Evolutionary conservation across 2,329 filamentous ascomycete species (phyloP).

Genomic region (Ophiocordyceps camponoti-rufipedis): DNA sequence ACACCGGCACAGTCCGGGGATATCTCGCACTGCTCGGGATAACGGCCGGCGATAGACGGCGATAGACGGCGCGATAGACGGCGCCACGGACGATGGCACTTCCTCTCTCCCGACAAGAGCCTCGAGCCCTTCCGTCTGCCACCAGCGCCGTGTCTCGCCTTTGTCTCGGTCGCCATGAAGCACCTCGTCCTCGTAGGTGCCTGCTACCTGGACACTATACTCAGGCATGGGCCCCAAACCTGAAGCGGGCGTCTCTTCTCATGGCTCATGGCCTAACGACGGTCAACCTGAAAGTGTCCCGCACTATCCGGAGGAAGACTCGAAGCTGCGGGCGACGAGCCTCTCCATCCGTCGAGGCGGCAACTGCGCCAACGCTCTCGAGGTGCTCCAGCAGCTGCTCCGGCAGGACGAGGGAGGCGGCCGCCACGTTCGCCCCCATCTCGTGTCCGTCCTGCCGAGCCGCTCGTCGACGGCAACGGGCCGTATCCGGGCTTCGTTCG

Average conservation of each 20-base stretch:
- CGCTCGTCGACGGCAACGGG: conserved; percentile 27
- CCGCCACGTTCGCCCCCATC: conserved; percentile 16
- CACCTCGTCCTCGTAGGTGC: conserved; percentile 47
- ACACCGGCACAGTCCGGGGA: too few species aligned
- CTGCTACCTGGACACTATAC: conserved; percentile 54
- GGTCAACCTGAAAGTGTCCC: conserved; percentile 29
- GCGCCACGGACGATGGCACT: too few species aligned
- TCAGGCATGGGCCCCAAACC: conserved; percentile 28
- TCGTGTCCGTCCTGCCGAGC: conserved; percentile 37
- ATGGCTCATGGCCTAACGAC: background rate
- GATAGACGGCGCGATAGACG: too few species aligned
- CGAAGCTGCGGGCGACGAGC: conserved; percentile 48
- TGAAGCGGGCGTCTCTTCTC: background rate
- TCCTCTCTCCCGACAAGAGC: too few species aligned
- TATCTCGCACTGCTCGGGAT: too few species aligned
- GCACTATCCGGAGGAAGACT: conserved; percentile 50
- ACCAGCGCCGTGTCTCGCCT: background rate
- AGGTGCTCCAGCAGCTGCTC: conserved; percentile 50
- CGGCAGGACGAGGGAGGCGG: background rate
- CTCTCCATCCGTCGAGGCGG: conserved; percentile 46
- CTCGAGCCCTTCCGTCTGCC: background rate
- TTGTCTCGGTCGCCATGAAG: conserved; percentile 19
- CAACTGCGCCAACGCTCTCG: conserved; percentile 53
- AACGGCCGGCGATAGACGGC: too few species aligned
- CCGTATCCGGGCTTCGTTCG: conserved; percentile 37